Conservation (phyloP, 139 green algal species). For the Trebouxia sp. region DNA sequence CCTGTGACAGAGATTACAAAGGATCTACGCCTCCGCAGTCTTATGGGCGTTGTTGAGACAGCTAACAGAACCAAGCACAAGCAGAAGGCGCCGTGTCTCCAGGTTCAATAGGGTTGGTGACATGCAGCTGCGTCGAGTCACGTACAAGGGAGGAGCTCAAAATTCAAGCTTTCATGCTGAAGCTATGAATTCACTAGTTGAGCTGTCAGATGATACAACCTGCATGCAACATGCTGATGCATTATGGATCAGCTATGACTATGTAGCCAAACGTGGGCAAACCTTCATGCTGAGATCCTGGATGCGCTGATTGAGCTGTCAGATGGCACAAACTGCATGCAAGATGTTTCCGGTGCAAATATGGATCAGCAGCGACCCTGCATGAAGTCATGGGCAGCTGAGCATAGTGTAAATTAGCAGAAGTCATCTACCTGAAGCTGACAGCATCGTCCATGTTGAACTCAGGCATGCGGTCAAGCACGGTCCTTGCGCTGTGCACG, state of each 20-base stretch:
- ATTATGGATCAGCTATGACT: neutral
- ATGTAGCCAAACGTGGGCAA: neutral
- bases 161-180: neutral
- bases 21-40: neutral
- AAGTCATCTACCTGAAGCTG: neutral
- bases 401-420: neutral
- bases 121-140: no score
- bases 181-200: neutral
- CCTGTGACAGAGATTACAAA: neutral
- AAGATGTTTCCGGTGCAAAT: neutral
- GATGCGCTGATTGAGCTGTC: neutral
- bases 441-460: constrained; percentile 21
- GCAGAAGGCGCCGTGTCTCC: no score
- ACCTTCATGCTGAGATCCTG: neutral
- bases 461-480: constrained; percentile 17
- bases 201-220: neutral
- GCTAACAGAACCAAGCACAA: no score
- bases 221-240: neutral
- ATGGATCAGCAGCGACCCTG: neutral
- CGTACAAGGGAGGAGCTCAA: no score
- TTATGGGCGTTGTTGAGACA: neutral
- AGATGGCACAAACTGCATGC: neutral
- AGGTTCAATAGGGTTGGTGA: no score
- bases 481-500: neutral
- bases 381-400: no score